A percentile compares a stretch with the other conserved stretches of the same genome.
Conservation (phyloP, 306 rosid species). For the Rubus parviflorus region DNA sequence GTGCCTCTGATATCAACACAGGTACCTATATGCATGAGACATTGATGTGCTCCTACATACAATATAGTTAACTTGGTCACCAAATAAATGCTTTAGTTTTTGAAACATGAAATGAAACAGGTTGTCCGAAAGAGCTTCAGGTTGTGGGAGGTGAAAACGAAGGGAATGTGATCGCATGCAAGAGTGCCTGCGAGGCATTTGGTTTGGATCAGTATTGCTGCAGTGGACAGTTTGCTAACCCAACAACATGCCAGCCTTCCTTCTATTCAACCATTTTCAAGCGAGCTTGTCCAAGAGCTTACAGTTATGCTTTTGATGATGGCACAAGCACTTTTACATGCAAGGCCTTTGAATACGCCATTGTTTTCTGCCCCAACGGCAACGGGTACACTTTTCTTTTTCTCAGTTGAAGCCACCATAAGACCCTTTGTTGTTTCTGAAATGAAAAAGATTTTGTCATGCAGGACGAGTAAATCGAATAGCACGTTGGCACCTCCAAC, state of each 20-base stretch:
- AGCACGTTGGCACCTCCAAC: conserved; percentile 38
- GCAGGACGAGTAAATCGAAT: conserved; percentile 40
- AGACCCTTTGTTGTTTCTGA: neutral
- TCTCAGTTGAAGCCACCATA: neutral
- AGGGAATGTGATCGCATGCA: conserved; percentile 68
- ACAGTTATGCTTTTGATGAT: conserved; percentile 91
- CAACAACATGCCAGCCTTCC: conserved; percentile 74
- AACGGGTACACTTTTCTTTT: conserved; percentile 34
- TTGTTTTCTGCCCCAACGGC: conserved; percentile 66
- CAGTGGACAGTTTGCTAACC: conserved; percentile 81
- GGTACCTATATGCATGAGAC: conserved; percentile 42
- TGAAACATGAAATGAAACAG: conserved; percentile 38
- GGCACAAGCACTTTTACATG: conserved; percentile 88
- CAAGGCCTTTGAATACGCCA: conserved; percentile 73
- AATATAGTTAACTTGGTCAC: neutral
- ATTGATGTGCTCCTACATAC: neutral
- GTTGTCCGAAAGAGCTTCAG: conserved; percentile 96
- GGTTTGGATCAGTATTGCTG: conserved; percentile 81
- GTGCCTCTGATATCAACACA: conserved; percentile 61
- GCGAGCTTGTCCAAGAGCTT: conserved; percentile 87
- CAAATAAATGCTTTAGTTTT: neutral
- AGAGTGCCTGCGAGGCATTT: conserved; percentile 89
- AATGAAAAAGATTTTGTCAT: neutral
- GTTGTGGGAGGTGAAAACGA: conserved; percentile 57
- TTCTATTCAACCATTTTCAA: conserved; percentile 78